Conservation (phyloP, 257 asterid genomes). For the Solanum virginianum region DNA sequence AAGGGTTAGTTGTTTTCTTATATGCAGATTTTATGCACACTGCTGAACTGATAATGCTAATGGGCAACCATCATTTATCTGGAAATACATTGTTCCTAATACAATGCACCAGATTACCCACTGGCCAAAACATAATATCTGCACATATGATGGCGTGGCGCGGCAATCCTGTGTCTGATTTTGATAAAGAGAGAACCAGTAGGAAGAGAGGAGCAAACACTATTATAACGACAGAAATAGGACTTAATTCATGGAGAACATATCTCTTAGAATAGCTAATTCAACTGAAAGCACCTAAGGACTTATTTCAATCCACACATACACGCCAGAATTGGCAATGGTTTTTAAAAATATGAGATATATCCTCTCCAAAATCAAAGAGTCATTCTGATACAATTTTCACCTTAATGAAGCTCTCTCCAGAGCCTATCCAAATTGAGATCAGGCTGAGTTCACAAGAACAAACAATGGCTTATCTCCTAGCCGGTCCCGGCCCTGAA, state of each 20-base stretch:
- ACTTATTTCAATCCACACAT: constrained; percentile 1
- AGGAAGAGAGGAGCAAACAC: not conserved
- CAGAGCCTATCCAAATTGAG: not conserved
- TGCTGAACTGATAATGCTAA: not conserved
- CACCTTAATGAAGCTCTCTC: not conserved
- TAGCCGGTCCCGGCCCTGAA: constrained; percentile 69
- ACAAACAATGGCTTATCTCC: constrained; percentile 67
- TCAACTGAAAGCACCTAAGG: not conserved
- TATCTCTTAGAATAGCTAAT: not conserved
- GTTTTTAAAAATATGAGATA: not conserved
- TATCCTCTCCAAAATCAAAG: not conserved
- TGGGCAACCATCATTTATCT: not conserved
- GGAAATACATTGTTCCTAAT: not conserved
- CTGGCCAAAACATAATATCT: not conserved
- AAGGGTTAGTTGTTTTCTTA: not conserved
- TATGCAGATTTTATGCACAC: not conserved
- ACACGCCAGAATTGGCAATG: not conserved
- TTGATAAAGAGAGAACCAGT: not conserved
- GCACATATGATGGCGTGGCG: not conserved
- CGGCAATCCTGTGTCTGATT: not conserved
- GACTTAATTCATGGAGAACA: not conserved
- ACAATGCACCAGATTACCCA: not conserved
- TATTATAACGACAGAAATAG: not conserved
- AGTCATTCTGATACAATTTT: not conserved
- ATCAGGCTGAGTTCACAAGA: constrained; percentile 41